Evolutionary conservation across 2,329 filamentous ascomycete genomes (phyloP), one percentile per base, ranked within the genome.

Genomic region (Neodidymelliopsis sp.): DNA sequence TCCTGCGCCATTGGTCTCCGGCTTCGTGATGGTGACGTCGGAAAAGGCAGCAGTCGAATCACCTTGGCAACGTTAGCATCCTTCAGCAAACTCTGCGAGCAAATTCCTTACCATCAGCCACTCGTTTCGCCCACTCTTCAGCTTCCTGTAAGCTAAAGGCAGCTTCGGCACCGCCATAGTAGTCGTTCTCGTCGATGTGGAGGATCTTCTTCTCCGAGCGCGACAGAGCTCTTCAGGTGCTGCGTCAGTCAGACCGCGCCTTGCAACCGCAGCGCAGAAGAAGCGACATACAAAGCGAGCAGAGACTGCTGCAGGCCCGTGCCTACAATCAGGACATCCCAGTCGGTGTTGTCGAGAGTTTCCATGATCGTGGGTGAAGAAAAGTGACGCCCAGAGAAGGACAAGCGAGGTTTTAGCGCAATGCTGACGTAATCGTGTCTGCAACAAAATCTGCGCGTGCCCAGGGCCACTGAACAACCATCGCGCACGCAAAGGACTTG

Each of bases 171-270:
- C 89, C 89, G 64, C 93, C 93, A 75, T 97, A 97, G 74, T 90
- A 96, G 54, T 86, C 81, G 76, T 96, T 92, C 56, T 84, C 82
- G 70, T 97, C 93, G 70, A 97, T 79, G 72, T 97, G 93, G 52
- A 97, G 83, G 59, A 97, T 84, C 65, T 90, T 94, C 80, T 96
- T 96, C 70, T 86, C 87, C 55, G 91, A 96, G 68, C 92, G 88
- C 61, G 93, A 97, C 64, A 97, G 82, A 66, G 93, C 89, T 82
- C 93, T 97, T 81, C 70, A 73, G 70, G 53, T 59, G 75, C 82
- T 87, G 75, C 74, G 86, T 91, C 84, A 90, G 87, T 89, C 84
- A 88, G 85, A 85, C 58, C 77, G 77, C 77, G 74, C 66, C 62
- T 62, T 36, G 58, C 60, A 61, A 37, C 23, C 55, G 56, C 37